Percentiles rank a stretch among this genome's conserved stretches.
Conservation (phyloP, 2,329 filamentous ascomycete species). For the Cryphonectria parasitica region DNA sequence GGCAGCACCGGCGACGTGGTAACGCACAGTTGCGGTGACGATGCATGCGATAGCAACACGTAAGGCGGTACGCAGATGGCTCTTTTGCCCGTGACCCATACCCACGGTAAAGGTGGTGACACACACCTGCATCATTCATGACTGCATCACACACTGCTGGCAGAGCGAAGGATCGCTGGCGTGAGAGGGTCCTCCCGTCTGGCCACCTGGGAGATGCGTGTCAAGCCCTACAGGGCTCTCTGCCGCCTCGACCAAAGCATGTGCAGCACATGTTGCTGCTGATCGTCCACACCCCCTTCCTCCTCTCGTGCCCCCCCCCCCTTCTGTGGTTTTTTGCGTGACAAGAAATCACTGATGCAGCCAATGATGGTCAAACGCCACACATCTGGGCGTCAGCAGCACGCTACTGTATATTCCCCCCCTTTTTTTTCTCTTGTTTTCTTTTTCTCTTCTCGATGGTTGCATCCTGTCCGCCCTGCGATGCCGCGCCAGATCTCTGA, state of each 20-base stretch:
- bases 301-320: background rate
- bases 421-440: too few relatives aligned
- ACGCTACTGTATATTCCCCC: background rate
- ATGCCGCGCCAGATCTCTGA: background rate
- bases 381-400: background rate
- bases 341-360: background rate
- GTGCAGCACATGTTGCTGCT: background rate
- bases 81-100: background rate
- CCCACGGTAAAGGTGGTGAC: background rate
- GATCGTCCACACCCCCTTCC: background rate
- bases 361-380: background rate
- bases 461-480: background rate
- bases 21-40: background rate
- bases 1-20: background rate
- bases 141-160: background rate
- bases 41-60: background rate
- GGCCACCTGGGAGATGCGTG: conserved; percentile 5
- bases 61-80: background rate
- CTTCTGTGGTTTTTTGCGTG: background rate
- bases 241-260: background rate
- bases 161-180: conserved; percentile 16
- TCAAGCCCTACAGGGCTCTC: conserved; percentile 17
- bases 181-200: conserved; percentile 21
- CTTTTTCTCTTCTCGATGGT: background rate
- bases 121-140: background rate